Conservation (phyloP, 768 basidiomycete genomes). For the Lyophyllum atratum region DNA sequence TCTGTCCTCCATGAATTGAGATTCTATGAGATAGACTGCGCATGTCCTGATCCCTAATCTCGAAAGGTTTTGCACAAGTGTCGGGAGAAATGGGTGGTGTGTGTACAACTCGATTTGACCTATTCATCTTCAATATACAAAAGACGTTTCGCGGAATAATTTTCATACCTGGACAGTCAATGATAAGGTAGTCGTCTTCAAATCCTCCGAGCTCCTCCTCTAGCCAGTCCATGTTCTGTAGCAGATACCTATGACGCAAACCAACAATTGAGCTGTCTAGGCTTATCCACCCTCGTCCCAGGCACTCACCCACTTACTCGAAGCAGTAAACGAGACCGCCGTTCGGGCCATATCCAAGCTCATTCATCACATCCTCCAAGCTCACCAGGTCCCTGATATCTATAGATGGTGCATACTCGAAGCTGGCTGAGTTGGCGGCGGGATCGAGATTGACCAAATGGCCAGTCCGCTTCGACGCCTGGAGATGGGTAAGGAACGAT, state of each 20-base stretch:
- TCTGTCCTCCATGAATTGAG: conserved; percentile 99
- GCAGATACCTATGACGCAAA: conserved; percentile 70
- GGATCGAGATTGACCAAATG: conserved; percentile 98
- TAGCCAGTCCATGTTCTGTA: conserved; percentile 98
- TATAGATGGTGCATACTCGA: conserved; percentile 90
- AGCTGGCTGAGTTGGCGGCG: conserved; percentile 82
- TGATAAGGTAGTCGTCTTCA: conserved; percentile 93
- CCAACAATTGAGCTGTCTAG: not conserved
- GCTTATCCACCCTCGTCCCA: not conserved
- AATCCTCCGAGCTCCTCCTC: conserved; percentile 94
- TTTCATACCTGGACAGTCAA: conserved; percentile 83
- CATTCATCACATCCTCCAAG: conserved; percentile 93
- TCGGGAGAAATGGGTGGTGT: conserved; percentile 95
- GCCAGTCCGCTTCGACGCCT: conserved; percentile 74
- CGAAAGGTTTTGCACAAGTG: conserved; percentile 74
- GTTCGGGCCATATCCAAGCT: conserved; percentile 94
- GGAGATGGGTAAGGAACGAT: conserved; percentile 87
- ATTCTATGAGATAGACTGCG: conserved; percentile 92
- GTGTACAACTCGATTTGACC: conserved; percentile 99
- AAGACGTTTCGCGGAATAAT: not conserved
- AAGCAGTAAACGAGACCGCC: conserved; percentile 98
- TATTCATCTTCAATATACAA: conserved; percentile 26
- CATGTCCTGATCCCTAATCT: conserved; percentile 84
- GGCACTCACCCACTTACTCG: conserved; percentile 80
- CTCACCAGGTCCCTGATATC: conserved; percentile 94